These are phyloP conservation scores for Umbelopsis ramanniana DNA, from an alignment of 192 early-diverging fungal genomes.

Conservation along the genomic window DNA sequence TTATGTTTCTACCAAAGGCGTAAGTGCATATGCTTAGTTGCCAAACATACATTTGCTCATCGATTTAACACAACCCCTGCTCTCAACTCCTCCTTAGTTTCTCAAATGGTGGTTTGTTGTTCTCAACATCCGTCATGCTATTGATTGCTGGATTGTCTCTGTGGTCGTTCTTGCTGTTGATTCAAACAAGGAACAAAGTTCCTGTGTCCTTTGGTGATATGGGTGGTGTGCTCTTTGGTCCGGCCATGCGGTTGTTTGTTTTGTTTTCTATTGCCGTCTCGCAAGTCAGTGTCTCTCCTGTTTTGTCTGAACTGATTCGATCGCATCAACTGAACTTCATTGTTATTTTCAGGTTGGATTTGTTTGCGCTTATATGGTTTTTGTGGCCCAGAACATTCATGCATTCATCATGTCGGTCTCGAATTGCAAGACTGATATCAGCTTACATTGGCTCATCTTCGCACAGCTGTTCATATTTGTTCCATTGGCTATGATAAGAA, in stretches of 20 bases:
- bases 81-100: conserved; percentile 70
- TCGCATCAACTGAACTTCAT: neutral
- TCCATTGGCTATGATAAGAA: conserved; percentile 71
- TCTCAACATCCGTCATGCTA: conserved; percentile 71
- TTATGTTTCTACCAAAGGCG: conserved; percentile 52
- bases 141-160: conserved; percentile 69
- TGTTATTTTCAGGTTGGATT: conserved; percentile 50
- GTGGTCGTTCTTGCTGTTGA: conserved; percentile 71
- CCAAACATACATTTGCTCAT: neutral
- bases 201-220: conserved; percentile 78
- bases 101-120: conserved; percentile 75
- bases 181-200: conserved; percentile 65
- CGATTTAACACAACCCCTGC: neutral
- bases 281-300: conserved; percentile 63
- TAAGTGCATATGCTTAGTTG: neutral
- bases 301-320: neutral
- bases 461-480: conserved; percentile 54
- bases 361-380: conserved; percentile 70
- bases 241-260: conserved; percentile 67
- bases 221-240: conserved; percentile 63
- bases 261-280: conserved; percentile 73
- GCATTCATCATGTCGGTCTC: conserved; percentile 41
- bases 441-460: conserved; percentile 45
- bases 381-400: conserved; percentile 62
- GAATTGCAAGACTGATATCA: conserved; percentile 26